Evolutionary conservation across 176 grass and related monocot genomes (phyloP), one percentile per base, ranked within the genome.

Genomic region (Secale cereale): DNA sequence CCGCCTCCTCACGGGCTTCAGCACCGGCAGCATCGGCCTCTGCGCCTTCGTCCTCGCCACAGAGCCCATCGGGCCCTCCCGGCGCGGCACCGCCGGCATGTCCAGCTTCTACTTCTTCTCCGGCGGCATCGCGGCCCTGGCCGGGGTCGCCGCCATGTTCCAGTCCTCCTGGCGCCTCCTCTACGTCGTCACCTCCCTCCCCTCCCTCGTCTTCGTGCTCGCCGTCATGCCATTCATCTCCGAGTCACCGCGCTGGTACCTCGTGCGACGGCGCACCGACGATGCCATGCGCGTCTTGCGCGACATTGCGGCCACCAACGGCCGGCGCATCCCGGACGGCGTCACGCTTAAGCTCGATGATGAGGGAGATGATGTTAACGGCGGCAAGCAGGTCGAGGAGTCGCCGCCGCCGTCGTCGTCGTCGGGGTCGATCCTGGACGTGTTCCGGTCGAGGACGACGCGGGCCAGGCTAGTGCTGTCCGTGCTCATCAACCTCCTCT

Each of bases 51-150:
- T 98, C 7, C 97, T 98, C 32, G 93, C 91, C 75, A 98, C 93
- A 13, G 97, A 98, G 75, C 97, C 97, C 62, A 74, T 94, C 65
- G 93, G 97, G 0, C 90, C 90, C 12, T 36, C 87, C 29, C 86
- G 79, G 2, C 97, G 93, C 7, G 93, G 93, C 25, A 36, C 37
- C 26, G 97, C 82, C 0, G 93, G 97, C 30, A 98, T 98, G 97
- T 95, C 88, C 64, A 88, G 89, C 10, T 98, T 98, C 78, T 95
- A 98, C 86, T 98, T 95, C 90, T 98, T 95, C 85, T 98, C 97
- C 10, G 86, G 78, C 46, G 96, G 96, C 82, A 98, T 95, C 50
- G 93, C 91, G 0, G 66, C 79, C 1, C 94, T 95, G 3, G 70
- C 96, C 0, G 89, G 87, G 81, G 59, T 94, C 14, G 96, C 96